Evolutionary conservation across 768 basidiomycete genomes (phyloP), one percentile per base, ranked within the genome.

Genomic region (Rhodotorula toruloides): DNA sequence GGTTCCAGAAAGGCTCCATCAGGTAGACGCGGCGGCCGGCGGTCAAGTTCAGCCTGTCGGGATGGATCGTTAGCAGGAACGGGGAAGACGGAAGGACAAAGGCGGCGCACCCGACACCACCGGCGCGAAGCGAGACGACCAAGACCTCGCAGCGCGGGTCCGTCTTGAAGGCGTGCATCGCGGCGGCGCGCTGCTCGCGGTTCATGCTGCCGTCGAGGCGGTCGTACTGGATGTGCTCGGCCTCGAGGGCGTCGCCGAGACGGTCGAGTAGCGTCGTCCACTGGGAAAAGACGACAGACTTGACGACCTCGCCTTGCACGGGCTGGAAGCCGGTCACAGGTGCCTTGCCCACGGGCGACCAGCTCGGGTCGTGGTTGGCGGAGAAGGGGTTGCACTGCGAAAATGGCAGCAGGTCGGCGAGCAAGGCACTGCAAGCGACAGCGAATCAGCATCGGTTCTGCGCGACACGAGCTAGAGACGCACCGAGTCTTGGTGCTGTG

Each of bases 161-260:
- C 70, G 83, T 82, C 79, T 92, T 93, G 64, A 99, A 82, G 4
- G 87, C 85, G 22, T 96, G 91, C 88, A 97, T 93, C 7, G 96
- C 90, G 60, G 84, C 83, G 19, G 86, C 87, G 25, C 96, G 86
- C 60, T 94, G 92, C 58, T 96, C 93, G 54, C 94, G 87, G 76
- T 89, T 93, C 96, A 99, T 99, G 6, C 91, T 92, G 2, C 96
- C 96, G 77, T 99, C 96, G 48, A 99, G 79, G 55, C 96, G 86
- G 72, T 92, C 89, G 76, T 90, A 96, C 32, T 83, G 84, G 75
- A 99, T 99, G 34, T 84, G 83, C 16, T 87, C 84, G 86, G 90
- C 90, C 79, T 91, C 90, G 43, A 93, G 84, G 4, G 72, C 70
- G 34, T 73, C 73, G 63, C 75, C 75, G 68, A 71, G 76, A 65